Percentiles rank a stretch among this genome's conserved stretches.
Conservation (phyloP, 768 basidiomycete species). For the Pulveroboletus sp. region DNA sequence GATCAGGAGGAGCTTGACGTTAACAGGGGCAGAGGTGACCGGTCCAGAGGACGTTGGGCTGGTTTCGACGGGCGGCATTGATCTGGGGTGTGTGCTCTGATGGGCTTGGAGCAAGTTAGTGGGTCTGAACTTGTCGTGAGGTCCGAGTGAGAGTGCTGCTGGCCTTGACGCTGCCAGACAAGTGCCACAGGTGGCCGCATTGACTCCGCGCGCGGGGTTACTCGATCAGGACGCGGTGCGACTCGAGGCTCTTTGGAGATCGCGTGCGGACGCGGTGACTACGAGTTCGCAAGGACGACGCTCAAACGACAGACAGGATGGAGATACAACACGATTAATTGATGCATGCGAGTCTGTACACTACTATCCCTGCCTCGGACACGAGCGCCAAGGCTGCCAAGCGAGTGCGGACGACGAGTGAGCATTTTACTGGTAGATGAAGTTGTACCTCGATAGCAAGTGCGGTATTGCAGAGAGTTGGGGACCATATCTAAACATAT, state of each 20-base stretch:
- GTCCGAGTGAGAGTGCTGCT: neutral
- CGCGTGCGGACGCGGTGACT: too few relatives aligned
- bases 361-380: neutral
- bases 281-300: too few relatives aligned
- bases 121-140: neutral
- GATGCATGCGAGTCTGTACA: neutral
- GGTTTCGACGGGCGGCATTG: conserved; percentile 21
- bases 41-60: conserved; percentile 23
- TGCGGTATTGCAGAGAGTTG: conserved; percentile 94
- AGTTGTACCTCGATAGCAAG: conserved; percentile 80
- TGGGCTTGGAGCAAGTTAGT: neutral
- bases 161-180: neutral
- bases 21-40: conserved; percentile 39
- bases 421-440: conserved; percentile 66
- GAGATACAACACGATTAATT: conserved; percentile 8
- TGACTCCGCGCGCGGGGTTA: conserved; percentile 15
- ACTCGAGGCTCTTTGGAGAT: too few relatives aligned
- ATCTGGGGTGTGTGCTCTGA: neutral
- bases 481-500: conserved; percentile 66
- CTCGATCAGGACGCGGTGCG: conserved; percentile 13
- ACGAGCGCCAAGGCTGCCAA: neutral
- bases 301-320: neutral
- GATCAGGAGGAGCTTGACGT: conserved; percentile 80
- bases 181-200: conserved; percentile 15
- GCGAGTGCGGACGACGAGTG: neutral